Conservation (phyloP, 2,329 filamentous ascomycete genomes). For the Aspergillus sp. region DNA sequence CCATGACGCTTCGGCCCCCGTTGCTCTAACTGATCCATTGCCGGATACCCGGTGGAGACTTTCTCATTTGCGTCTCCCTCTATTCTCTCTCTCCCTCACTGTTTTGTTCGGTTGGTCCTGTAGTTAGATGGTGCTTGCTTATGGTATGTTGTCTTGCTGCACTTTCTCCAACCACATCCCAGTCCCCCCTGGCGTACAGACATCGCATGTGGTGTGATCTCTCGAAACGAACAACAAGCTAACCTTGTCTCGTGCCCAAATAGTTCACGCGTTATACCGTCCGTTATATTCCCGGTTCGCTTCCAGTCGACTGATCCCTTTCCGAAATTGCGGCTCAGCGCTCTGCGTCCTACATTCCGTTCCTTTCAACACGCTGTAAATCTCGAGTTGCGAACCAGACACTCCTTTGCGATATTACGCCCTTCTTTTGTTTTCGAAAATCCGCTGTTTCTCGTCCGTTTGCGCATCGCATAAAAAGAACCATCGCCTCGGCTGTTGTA, state of each 20-base stretch:
- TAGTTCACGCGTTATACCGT: too few relatives aligned
- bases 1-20: neutral
- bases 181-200: too few relatives aligned
- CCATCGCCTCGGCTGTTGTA: too few relatives aligned
- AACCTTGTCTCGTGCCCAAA: neutral
- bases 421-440: too few relatives aligned
- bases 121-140: neutral
- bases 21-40: neutral
- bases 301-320: conserved; percentile 4
- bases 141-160: neutral
- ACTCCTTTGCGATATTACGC: too few relatives aligned
- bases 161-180: too few relatives aligned
- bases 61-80: neutral
- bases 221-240: neutral
- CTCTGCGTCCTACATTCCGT: neutral
- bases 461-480: too few relatives aligned
- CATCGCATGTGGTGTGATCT: too few relatives aligned
- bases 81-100: neutral
- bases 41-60: neutral
- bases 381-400: neutral
- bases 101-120: neutral
- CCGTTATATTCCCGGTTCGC: neutral
- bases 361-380: conserved; percentile 7
- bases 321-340: conserved; percentile 1
- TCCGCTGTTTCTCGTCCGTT: too few relatives aligned